These are phyloP conservation scores for Sporopachydermia lactativora DNA, from an alignment of 805 yeast species.

Conservation along the genomic window DNA sequence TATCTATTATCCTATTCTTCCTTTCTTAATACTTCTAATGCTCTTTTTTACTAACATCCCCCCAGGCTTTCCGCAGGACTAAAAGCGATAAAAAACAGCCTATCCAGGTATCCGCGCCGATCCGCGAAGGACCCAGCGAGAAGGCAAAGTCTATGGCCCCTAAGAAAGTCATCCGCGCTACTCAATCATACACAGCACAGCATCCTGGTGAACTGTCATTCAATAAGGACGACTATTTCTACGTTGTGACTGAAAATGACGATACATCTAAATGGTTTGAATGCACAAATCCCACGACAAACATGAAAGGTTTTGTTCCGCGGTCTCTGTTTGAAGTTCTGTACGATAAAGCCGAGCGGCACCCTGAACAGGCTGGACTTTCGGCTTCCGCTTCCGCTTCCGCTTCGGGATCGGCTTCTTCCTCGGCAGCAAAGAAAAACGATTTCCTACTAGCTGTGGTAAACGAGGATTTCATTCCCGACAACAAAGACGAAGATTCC, in stretches of 20 bases:
- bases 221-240: constrained; percentile 75
- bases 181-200: constrained; percentile 63
- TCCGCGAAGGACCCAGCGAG: constrained; percentile 5
- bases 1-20: too few relatives aligned
- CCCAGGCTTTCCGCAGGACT: background rate
- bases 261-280: constrained; percentile 67
- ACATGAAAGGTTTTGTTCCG: constrained; percentile 78
- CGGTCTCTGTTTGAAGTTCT: constrained; percentile 70
- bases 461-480: constrained; percentile 1
- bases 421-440: background rate
- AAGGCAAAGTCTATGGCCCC: constrained; percentile 34
- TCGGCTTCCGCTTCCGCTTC: constrained; percentile 20
- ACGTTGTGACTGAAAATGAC: constrained; percentile 50
- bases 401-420: background rate
- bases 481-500: constrained; percentile 22
- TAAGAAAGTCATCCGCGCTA: constrained; percentile 71
- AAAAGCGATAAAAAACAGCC: background rate
- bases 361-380: too few relatives aligned
- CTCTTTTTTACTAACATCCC: too few relatives aligned
- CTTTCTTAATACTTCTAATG: too few relatives aligned
- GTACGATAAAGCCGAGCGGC: constrained; percentile 14
- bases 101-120: background rate
- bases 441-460: constrained; percentile 1
- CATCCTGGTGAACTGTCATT: constrained; percentile 74
- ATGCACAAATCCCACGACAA: constrained; percentile 75